Evolutionary conservation across 2,329 filamentous ascomycete species (phyloP), one percentile per base, ranked within the genome.

Genomic region (Trichoderma asperellum): DNA sequence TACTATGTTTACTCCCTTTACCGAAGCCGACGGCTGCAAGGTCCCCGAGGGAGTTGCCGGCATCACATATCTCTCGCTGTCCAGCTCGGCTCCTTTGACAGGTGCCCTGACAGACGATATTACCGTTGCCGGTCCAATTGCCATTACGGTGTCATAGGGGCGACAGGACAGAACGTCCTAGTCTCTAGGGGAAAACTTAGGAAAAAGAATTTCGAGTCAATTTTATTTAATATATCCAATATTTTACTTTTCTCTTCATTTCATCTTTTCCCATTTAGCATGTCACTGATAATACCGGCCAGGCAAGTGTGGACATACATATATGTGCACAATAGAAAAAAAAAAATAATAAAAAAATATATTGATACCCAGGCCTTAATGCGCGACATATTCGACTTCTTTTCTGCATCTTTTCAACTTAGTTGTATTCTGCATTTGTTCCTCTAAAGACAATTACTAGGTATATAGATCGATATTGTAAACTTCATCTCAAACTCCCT

Each of bases 41-140:
- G 84, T 92, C 32, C 90, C 91, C 16, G 84, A 87, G 74, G 85
- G 85, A 75, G 79, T 92, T 55, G 82, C 83, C 10, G 91, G 91
- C 58, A 82, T 91, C 72, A 86, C 87, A 61, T 93, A 91, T 79
- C 84, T 92, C 75, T 88, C 88, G 74, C 83, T 93, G 73, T 87
- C 89, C 68, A 91, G 77, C 74, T 76, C 77, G 35, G 82, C 80
- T 2, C 86, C 87, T 21, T 75, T 83, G 35, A 81, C 79, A 27
- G 87, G 86, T 43, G 78, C 82, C 47, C 76, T 90, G 71, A 86
- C 84, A 2, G 89, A 91, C 78, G 86, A 85, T 67, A 88, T 89
- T 73, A 88, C 89, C 59, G 81, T 92, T 72, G 90, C 90, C 73
- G 91, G 89, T 1, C 87, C 88, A 59, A 85, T 88, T 81, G 85